Evolutionary conservation across 2,329 filamentous ascomycete species (phyloP).

Genomic region (Talaromyces atroroseus): DNA sequence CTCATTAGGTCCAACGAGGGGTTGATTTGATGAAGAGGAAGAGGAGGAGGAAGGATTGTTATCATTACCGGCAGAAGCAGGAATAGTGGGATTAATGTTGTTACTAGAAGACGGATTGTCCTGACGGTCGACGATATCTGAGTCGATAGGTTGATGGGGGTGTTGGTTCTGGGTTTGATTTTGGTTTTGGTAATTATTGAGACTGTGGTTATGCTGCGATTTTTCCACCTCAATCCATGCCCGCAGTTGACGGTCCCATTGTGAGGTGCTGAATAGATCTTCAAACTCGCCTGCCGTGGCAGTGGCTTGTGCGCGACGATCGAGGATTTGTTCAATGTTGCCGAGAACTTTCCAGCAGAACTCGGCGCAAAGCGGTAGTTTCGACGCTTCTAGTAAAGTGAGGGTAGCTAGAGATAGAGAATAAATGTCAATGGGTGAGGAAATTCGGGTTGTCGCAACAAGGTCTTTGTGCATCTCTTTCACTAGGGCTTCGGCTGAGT

Average conservation of each 20-base stretch:
- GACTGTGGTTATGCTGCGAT: conserved; percentile 20
- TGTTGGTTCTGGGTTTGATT: conserved; percentile 13
- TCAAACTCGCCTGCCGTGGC: conserved; percentile 29
- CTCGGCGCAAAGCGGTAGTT: conserved; percentile 32
- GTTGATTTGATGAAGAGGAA: conserved; percentile 10
- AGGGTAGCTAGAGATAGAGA: conserved; percentile 37
- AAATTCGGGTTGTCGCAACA: conserved; percentile 21
- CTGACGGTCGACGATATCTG: conserved; percentile 3
- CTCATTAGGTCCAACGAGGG: conserved; percentile 37
- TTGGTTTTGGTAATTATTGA: background rate
- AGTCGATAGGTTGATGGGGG: conserved; percentile 11
- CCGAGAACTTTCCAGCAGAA: conserved; percentile 42
- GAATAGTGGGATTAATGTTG: conserved; percentile 2
- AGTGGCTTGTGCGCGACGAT: conserved; percentile 36
- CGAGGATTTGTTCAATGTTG: conserved; percentile 47
- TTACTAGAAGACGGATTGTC: background rate
- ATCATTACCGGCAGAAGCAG: background rate
- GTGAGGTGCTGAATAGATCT: conserved; percentile 34
- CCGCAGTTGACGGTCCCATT: conserved; percentile 39
- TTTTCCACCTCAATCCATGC: conserved; percentile 34
- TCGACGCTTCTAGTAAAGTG: conserved; percentile 39
- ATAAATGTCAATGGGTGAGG: conserved; percentile 39
- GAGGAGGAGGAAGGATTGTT: background rate
- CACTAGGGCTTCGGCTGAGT: conserved; percentile 35
- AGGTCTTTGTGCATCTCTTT: conserved; percentile 34